These are phyloP conservation scores for Deinandra increscens DNA, from an alignment of 129 eudicot genomes.

Conservation along the genomic window DNA sequence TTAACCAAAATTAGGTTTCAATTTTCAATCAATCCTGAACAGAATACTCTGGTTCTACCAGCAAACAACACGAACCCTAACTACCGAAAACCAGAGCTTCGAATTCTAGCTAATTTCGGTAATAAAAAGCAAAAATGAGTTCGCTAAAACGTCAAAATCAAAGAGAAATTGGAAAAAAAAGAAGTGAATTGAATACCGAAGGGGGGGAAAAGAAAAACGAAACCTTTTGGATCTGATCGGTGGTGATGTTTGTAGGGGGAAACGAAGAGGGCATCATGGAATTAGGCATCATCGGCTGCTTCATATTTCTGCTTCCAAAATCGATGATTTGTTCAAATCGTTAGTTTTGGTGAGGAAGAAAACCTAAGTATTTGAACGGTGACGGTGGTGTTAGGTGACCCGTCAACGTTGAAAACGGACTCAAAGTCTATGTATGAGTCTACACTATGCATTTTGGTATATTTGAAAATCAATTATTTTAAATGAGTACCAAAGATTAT, in stretches of 20 bases:
- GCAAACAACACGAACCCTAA: constrained; percentile 20
- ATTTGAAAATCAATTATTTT: too few species aligned
- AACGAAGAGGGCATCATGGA: constrained; percentile 58
- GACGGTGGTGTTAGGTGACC: constrained; percentile 17
- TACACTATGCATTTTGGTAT: neutral
- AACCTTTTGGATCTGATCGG: constrained; percentile 98
- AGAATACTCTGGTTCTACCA: neutral
- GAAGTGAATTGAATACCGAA: neutral
- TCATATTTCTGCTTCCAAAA: constrained; percentile 34
- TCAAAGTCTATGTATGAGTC: too few species aligned
- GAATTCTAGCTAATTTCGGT: neutral
- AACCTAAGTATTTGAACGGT: constrained; percentile 17
- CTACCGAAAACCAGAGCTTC: neutral
- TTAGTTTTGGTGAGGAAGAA: constrained; percentile 5
- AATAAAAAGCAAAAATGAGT: neutral
- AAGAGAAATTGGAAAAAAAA: neutral
- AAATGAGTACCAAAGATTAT: too few species aligned
- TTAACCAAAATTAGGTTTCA: neutral
- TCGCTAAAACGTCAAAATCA: too few species aligned
- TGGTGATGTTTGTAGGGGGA: constrained; percentile 77
- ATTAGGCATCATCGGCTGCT: constrained; percentile 68
- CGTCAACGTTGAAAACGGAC: constrained; percentile 8
- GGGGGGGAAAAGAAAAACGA: neutral
- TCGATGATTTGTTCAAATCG: neutral
- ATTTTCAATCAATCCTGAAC: neutral